Conservation (phyloP, 805 yeast species). For the Kuraishia capsulata region DNA sequence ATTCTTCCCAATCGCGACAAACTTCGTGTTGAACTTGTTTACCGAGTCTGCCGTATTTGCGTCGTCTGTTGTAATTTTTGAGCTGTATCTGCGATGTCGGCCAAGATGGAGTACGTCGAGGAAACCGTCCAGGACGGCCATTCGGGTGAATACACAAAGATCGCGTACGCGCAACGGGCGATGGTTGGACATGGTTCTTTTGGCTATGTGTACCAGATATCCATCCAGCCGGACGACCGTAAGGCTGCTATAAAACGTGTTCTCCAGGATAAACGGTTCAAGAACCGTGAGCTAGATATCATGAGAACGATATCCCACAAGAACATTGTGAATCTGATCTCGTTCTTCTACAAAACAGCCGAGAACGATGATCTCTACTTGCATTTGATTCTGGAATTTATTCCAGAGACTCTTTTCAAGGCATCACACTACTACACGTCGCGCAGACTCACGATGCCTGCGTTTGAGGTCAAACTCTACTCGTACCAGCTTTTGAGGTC, state of each 20-base stretch:
- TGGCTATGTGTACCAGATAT: conserved; percentile 93
- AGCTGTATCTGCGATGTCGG: no score
- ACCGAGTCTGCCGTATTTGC: no score
- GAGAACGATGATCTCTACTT: conserved; percentile 80
- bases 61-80: no score
- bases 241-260: conserved; percentile 92
- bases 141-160: conserved; percentile 49
- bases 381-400: conserved; percentile 81
- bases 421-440: conserved; percentile 81
- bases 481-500: conserved; percentile 73
- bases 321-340: conserved; percentile 79
- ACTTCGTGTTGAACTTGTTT: no score
- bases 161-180: conserved; percentile 73
- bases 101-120: conserved; percentile 23
- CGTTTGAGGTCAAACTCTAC: conserved; percentile 79
- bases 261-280: conserved; percentile 90
- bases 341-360: conserved; percentile 70
- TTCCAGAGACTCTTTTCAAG: conserved; percentile 94
- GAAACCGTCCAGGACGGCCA: conserved; percentile 69
- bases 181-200: conserved; percentile 99
- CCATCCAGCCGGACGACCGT: conserved; percentile 61
- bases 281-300: conserved; percentile 89
- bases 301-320: conserved; percentile 86
- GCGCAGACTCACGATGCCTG: conserved; percentile 73
- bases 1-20: no score